These are phyloP conservation scores for Podospora fimiseda DNA, from an alignment of 495 filamentous ascomycete species.

Conservation along the genomic window DNA sequence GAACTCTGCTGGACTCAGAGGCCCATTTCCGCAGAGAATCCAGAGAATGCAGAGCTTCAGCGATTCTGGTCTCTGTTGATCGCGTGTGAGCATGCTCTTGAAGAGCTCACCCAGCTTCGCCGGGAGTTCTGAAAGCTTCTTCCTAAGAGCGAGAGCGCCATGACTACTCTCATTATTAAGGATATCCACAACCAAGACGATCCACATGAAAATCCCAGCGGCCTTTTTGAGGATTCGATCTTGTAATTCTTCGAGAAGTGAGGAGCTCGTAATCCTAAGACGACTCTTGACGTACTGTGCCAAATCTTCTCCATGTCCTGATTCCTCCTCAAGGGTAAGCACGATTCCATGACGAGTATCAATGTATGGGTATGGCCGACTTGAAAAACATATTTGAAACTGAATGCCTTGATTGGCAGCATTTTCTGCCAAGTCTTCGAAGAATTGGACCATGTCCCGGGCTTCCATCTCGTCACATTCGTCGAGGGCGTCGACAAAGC, in stretches of 20 bases:
- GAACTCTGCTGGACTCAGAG: conserved; percentile 27
- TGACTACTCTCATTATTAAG: conserved; percentile 29
- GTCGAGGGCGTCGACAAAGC: conserved; percentile 38
- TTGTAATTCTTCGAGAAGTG: conserved; percentile 24
- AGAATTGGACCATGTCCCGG: conserved; percentile 28
- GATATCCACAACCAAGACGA: conserved; percentile 37
- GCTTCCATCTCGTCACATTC: conserved; percentile 30
- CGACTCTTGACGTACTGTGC: conserved; percentile 14
- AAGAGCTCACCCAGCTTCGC: conserved; percentile 25
- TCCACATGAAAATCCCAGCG: conserved; percentile 43
- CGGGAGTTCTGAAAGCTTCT: conserved; percentile 26
- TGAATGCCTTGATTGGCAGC: conserved; percentile 2
- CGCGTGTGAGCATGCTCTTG: conserved; percentile 26
- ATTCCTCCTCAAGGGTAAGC: conserved; percentile 17
- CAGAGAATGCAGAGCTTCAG: conserved; percentile 32
- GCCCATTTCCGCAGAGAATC: conserved; percentile 28
- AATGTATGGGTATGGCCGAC: conserved; percentile 45
- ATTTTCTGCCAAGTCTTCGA: conserved; percentile 23
- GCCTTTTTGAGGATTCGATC: conserved; percentile 31
- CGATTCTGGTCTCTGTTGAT: conserved; percentile 19
- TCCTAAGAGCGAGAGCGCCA: conserved; percentile 10
- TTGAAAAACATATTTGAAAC: conserved; percentile 40
- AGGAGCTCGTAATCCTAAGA: conserved; percentile 11
- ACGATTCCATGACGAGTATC: conserved; percentile 23
- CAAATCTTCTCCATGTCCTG: conserved; percentile 15